Base-by-base conservation (phyloP, 345 rosid species). In the Excoecaria agallocha region DNA sequence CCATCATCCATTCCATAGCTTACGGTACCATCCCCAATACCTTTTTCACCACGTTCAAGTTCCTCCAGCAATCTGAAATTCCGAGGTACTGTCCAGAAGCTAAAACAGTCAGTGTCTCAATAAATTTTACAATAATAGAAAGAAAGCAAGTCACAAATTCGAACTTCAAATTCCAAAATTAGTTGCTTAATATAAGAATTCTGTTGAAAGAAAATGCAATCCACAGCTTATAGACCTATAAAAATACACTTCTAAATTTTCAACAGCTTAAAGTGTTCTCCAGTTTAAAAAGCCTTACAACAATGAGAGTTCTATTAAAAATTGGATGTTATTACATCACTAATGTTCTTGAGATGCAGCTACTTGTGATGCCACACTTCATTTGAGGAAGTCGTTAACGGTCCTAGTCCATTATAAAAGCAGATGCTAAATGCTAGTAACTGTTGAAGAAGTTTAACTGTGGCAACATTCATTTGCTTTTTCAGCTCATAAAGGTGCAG, bases 1-100 rank as follows among this genome's bases (percentile, higher is more conserved):
- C 91, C 93, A 35, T 92, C 97, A 61, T 92, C 97, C 97, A 90
- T 90, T 70, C 97, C 97, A 84, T 92, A 92, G 89, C 97, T 92
- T 25, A 92, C 97, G 19, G 92, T 87, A 45, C 97, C 97, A 77
- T 92, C 97, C 37, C 95, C 95, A 13, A 92, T 90, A 62, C 95
- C 95, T 79, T 92, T 92, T 86, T 92, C 95, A 68, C 97, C 97
- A 55, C 93, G 95, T 84, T 92, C 97, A 78, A 92, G 97, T 79
- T 87, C 97, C 79, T 90, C 95, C 78, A 92, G 74, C 88, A 92
- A 75, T 83, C 97, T 86, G 78, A 92, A 90, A 79, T 90, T 92
- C 68, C 95, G 83, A 51, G 97, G 97, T 46, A 90, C 97, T 92
- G 84, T 76, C 80, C 0, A 66, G 25, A 70, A 76, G 52, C 25